Evolutionary conservation across 2,329 filamentous ascomycete species (phyloP).

Genomic region (Microdochium bolleyi): DNA sequence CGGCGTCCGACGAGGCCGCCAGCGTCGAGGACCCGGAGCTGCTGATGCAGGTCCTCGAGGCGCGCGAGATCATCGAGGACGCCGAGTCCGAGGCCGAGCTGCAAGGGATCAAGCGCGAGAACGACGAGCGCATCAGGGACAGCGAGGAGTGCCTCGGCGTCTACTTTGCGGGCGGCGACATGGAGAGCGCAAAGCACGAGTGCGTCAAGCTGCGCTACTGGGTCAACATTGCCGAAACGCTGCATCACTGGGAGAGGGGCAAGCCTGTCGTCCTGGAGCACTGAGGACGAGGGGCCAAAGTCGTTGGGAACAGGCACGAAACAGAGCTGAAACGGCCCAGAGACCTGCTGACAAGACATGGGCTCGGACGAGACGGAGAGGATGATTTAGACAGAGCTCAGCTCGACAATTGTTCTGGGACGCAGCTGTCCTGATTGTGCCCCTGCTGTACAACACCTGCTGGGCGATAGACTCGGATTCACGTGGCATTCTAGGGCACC

Average conservation of each 20-base stretch:
- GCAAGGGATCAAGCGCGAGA: conserved; percentile 49
- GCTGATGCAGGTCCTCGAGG: conserved; percentile 73
- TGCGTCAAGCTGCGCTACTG: conserved; percentile 79
- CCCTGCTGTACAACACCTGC: too few species aligned
- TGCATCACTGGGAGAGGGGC: conserved; percentile 79
- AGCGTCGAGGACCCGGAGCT: conserved; percentile 61
- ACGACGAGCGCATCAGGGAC: conserved; percentile 56
- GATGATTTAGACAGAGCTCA: too few species aligned
- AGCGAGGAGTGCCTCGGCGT: conserved; percentile 56
- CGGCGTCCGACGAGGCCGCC: conserved; percentile 69
- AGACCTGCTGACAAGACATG: too few species aligned
- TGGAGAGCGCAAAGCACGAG: conserved; percentile 61
- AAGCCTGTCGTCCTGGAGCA: conserved; percentile 50
- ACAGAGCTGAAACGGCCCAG: too few species aligned
- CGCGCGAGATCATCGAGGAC: conserved; percentile 66
- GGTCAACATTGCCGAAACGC: conserved; percentile 75
- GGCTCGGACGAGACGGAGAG: too few species aligned
- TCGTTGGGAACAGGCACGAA: too few species aligned
- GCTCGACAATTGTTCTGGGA: too few species aligned
- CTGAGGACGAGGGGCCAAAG: conserved; percentile 11
- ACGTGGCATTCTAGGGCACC: too few species aligned
- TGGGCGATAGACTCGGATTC: too few species aligned
- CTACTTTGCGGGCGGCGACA: conserved; percentile 59
- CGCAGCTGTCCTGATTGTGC: too few species aligned
- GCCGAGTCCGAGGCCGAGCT: conserved; percentile 61